These are phyloP conservation scores for Cercospora canescens DNA, from an alignment of 2,329 filamentous ascomycete genomes.

Conservation along the genomic window DNA sequence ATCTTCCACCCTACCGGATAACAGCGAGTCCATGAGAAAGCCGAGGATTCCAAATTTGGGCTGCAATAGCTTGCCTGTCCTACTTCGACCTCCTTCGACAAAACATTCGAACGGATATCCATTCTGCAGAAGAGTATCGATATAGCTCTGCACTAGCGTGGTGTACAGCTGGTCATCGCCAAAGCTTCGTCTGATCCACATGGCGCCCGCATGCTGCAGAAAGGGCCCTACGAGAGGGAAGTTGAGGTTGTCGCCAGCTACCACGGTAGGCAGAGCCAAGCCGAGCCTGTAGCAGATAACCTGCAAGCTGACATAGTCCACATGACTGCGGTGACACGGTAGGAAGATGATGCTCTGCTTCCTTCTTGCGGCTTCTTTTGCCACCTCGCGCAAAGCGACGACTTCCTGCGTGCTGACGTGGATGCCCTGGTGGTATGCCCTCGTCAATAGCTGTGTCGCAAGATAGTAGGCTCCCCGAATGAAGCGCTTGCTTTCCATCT, in stretches of 20 bases:
- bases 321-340: conserved; percentile 90
- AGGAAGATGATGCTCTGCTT: conserved; percentile 96
- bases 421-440: conserved; percentile 94
- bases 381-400: conserved; percentile 75
- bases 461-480: conserved; percentile 92
- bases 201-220: conserved; percentile 90
- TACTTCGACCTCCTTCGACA: conserved; percentile 88
- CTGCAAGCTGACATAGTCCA: conserved; percentile 94
- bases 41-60: conserved; percentile 95
- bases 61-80: conserved; percentile 88
- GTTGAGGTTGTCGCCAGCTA: conserved; percentile 94
- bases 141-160: conserved; percentile 92
- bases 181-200: conserved; percentile 94
- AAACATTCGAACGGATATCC: conserved; percentile 98
- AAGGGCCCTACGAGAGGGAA: conserved; percentile 88
- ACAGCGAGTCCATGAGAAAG: conserved; percentile 85
- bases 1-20: conserved; percentile 85
- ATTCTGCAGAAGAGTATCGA: conserved; percentile 85
- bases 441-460: conserved; percentile 79
- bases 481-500: conserved; percentile 93
- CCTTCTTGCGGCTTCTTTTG: conserved; percentile 76
- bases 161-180: conserved; percentile 88
- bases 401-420: conserved; percentile 96
- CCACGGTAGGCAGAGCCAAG: conserved; percentile 83
- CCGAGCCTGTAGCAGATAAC: conserved; percentile 94